Conservation (phyloP, 1,139 yeast genomes). For the Hansenula anomala region DNA sequence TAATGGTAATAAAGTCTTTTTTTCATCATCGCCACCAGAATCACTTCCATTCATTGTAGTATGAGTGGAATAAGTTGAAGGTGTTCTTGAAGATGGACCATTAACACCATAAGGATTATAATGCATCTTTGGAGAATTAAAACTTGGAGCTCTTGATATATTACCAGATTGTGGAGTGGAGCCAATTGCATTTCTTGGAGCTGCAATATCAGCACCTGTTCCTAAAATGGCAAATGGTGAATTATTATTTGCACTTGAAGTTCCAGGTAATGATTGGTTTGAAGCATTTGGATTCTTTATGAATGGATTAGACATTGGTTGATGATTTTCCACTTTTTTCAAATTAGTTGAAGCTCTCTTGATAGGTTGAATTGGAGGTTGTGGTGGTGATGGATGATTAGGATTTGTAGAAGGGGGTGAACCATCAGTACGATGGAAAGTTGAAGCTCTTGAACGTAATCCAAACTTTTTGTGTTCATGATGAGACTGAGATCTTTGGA, state of each 20-base stretch:
- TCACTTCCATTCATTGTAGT: constrained; percentile 11
- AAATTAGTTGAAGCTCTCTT: constrained; percentile 1
- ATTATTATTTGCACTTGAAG: too few species aligned
- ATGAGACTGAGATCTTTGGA: constrained; percentile 4
- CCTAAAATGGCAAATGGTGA: constrained; percentile 15
- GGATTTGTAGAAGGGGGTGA: not conserved
- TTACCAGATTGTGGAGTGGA: constrained; percentile 1
- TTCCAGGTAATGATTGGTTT: not conserved
- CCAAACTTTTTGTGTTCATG: not conserved
- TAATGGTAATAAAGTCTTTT: constrained; percentile 44
- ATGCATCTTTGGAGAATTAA: constrained; percentile 19
- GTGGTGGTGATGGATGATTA: not conserved
- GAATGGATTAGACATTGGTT: constrained; percentile 1
- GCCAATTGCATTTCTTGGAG: constrained; percentile 12
- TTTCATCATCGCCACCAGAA: constrained; percentile 32
- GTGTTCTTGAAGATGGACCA: constrained; percentile 16
- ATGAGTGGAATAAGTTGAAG: constrained; percentile 14
- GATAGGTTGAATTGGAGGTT: not conserved
- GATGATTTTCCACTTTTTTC: not conserved
- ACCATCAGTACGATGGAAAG: not conserved
- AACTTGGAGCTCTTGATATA: constrained; percentile 12
- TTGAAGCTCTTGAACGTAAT: not conserved
- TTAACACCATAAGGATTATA: constrained; percentile 27
- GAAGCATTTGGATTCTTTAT: constrained; percentile 5
- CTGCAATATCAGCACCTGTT: constrained; percentile 22